A percentile compares a stretch with the other conserved stretches of the same genome.
These are phyloP conservation scores for Plasmodium inui DNA, from an alignment of 169 alveolate species.

Conservation along the genomic window DNA sequence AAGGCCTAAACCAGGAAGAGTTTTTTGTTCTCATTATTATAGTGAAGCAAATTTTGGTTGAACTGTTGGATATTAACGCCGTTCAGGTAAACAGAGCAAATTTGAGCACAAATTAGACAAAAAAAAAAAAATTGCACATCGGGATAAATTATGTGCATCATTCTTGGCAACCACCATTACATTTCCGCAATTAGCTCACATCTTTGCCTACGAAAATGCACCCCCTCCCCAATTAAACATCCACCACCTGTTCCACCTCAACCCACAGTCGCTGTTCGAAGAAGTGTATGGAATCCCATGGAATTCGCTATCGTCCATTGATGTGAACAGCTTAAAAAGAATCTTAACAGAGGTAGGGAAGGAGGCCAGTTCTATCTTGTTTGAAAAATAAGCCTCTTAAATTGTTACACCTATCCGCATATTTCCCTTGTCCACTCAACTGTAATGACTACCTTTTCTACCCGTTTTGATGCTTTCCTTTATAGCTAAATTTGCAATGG, in stretches of 20 bases:
- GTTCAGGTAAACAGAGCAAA: conserved; percentile 67
- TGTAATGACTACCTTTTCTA: not conserved
- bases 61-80: conserved; percentile 79
- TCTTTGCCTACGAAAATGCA: not conserved
- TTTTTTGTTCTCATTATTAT: conserved; percentile 78
- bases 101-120: not conserved
- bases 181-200: not conserved
- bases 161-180: not conserved
- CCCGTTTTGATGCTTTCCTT: not conserved
- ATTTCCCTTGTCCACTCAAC: not conserved
- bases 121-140: conserved; percentile 5
- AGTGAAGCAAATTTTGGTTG: conserved; percentile 79
- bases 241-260: not conserved
- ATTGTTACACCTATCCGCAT: not conserved
- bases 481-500: conserved; percentile 72
- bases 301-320: conserved; percentile 72
- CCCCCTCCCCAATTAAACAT: not conserved
- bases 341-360: conserved; percentile 50
- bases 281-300: conserved; percentile 75
- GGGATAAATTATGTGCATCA: not conserved
- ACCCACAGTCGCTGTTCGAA: conserved; percentile 57
- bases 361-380: not conserved
- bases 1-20: conserved; percentile 81
- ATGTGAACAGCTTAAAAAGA: conserved; percentile 61
- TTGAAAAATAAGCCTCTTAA: not conserved